Evolutionary conservation across 805 yeast genomes (phyloP).

Genomic region (Suhomyces sp.): DNA sequence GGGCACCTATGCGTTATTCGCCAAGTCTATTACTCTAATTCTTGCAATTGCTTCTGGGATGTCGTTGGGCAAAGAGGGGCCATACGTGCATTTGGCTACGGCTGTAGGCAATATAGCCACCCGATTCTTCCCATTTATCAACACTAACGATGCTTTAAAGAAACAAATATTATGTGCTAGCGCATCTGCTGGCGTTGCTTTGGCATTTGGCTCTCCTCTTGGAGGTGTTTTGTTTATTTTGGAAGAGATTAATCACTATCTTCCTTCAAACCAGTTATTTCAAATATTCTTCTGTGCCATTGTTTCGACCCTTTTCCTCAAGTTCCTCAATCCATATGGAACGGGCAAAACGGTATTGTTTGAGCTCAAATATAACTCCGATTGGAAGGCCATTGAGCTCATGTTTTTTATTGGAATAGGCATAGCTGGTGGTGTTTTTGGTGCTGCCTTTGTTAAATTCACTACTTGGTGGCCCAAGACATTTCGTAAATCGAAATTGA

Average conservation of each 20-base stretch:
- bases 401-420: conserved; percentile 47
- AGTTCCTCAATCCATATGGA: conserved; percentile 55
- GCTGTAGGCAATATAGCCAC: conserved; percentile 56
- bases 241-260: conserved; percentile 55
- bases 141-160: conserved; percentile 47
- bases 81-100: conserved; percentile 58
- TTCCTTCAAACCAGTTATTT: conserved; percentile 53
- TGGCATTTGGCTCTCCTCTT: conserved; percentile 59
- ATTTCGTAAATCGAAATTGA: conserved; percentile 30
- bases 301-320: conserved; percentile 48
- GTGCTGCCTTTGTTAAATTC: conserved; percentile 48
- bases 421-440: conserved; percentile 51
- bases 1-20: conserved; percentile 49
- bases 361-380: conserved; percentile 47
- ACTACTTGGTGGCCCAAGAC: conserved; percentile 44
- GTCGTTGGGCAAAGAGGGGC: conserved; percentile 60
- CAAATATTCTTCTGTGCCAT: conserved; percentile 56
- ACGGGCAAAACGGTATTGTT: conserved; percentile 58
- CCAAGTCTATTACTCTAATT: conserved; percentile 47
- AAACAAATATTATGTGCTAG: conserved; percentile 55
- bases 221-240: conserved; percentile 57
- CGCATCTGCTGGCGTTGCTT: conserved; percentile 57
- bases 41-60: conserved; percentile 58
- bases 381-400: conserved; percentile 51
- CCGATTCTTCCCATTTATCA: conserved; percentile 44